phyloP scores from a whole-genome alignment of 352 stramenopile genomes.

The Pythium sp. region DNA sequence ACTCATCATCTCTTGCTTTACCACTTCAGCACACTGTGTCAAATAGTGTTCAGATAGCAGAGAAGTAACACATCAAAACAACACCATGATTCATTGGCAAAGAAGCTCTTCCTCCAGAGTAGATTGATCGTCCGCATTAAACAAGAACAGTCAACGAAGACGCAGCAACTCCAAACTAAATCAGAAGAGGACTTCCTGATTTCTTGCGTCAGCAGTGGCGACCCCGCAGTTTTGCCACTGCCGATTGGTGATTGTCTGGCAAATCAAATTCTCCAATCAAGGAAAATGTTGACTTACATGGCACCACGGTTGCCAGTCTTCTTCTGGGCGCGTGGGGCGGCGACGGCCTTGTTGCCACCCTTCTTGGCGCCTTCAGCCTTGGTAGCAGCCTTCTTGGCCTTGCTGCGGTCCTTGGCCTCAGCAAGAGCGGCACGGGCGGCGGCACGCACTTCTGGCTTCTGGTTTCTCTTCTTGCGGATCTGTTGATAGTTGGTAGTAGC shows the following conservation, averaged over 20 bases:
- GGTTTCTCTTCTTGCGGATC: constrained; percentile 97
- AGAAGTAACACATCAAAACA: neutral
- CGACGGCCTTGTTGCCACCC: constrained; percentile 58
- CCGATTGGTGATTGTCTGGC: constrained; percentile 6
- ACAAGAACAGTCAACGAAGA: constrained; percentile 5
- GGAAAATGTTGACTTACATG: constrained; percentile 53
- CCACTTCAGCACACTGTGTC: neutral
- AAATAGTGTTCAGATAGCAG: neutral
- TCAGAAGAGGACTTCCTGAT: constrained; percentile 10
- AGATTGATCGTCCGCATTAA: constrained; percentile 21
- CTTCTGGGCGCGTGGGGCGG: constrained; percentile 76
- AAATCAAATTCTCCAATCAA: constrained; percentile 12
- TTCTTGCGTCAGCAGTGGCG: neutral
- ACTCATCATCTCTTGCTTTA: neutral
- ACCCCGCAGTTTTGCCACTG: constrained; percentile 9
- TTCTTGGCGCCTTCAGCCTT: constrained; percentile 67
- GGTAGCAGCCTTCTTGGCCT: constrained; percentile 71
- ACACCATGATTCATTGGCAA: constrained; percentile 22
- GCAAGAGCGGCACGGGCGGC: constrained; percentile 88
- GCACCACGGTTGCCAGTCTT: constrained; percentile 89
- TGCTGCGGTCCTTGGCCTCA: constrained; percentile 88
- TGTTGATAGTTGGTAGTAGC: constrained; percentile 12
- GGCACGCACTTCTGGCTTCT: constrained; percentile 93
- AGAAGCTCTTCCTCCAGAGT: constrained; percentile 24
- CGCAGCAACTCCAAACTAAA: constrained; percentile 11